Percentiles rank a stretch among this genome's conserved stretches.
Evolutionary conservation across 495 filamentous ascomycete species (phyloP).

Genomic region (Talaromyces borbonicus): DNA sequence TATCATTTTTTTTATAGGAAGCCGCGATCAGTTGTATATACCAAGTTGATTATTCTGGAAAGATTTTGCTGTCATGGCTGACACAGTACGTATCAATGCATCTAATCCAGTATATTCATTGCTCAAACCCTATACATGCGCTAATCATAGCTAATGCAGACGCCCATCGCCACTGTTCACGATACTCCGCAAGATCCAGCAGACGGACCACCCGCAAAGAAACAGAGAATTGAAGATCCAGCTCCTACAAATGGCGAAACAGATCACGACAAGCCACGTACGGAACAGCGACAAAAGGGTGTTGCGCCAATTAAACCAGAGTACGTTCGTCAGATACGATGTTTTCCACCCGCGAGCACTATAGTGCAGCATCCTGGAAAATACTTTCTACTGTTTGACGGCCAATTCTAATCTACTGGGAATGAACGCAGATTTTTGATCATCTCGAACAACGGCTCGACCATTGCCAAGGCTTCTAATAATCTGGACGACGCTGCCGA

Average conservation of each 20-base stretch:
- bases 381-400: too few relatives aligned
- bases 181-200: not conserved
- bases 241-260: slow-evolving; percentile 15
- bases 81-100: too few relatives aligned
- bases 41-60: too few relatives aligned
- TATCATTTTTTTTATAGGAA: not conserved
- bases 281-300: slow-evolving; percentile 47
- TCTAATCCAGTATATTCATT: too few relatives aligned
- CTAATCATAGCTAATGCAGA: not conserved
- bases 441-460: slow-evolving; percentile 9
- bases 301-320: slow-evolving; percentile 78
- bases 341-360: too few relatives aligned
- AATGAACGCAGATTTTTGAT: slow-evolving; percentile 14
- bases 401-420: too few relatives aligned
- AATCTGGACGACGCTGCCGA: slow-evolving; percentile 56
- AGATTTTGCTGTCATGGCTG: too few relatives aligned
- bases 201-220: slow-evolving; percentile 48
- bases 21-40: too few relatives aligned
- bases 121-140: too few relatives aligned
- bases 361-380: too few relatives aligned
- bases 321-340: slow-evolving; percentile 36
- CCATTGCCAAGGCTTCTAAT: slow-evolving; percentile 2
- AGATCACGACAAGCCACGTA: slow-evolving; percentile 11
- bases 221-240: slow-evolving; percentile 42
- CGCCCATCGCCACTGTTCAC: not conserved